phyloP scores from a whole-genome alignment of 2,329 filamentous ascomycete species.

The Dothideomycetes sp. region DNA sequence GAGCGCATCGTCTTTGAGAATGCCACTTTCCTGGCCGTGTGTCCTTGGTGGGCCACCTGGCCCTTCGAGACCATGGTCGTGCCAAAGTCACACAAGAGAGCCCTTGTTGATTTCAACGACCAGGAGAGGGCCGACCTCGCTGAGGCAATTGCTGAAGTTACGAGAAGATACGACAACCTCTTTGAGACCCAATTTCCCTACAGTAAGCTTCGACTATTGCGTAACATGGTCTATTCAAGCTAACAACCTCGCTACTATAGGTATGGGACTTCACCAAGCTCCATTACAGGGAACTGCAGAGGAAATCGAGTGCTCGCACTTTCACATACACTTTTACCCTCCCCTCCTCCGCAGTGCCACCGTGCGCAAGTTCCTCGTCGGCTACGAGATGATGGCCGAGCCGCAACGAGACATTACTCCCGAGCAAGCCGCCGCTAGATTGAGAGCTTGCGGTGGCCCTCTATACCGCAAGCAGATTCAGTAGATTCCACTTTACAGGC shows the following conservation, averaged over 20 bases:
- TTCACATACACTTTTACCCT: slow-evolving; percentile 97
- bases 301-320: slow-evolving; percentile 77
- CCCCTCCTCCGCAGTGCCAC: slow-evolving; percentile 85
- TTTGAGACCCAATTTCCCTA: slow-evolving; percentile 97
- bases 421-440: slow-evolving; percentile 74
- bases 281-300: slow-evolving; percentile 71
- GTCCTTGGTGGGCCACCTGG: slow-evolving; percentile 97
- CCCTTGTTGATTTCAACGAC: slow-evolving; percentile 67
- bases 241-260: slow-evolving; percentile 28
- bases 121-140: slow-evolving; percentile 65
- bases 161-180: slow-evolving; percentile 86
- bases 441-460: slow-evolving; percentile 67
- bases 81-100: slow-evolving; percentile 71
- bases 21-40: slow-evolving; percentile 70
- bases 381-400: slow-evolving; percentile 93
- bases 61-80: slow-evolving; percentile 92
- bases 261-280: slow-evolving; percentile 92
- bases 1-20: slow-evolving; percentile 89
- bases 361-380: slow-evolving; percentile 91
- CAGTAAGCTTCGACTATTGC: slow-evolving; percentile 42
- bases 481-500: too few relatives aligned
- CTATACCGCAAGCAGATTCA: slow-evolving; percentile 63
- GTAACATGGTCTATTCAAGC: background rate
- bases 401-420: slow-evolving; percentile 98
- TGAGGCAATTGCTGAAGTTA: slow-evolving; percentile 77